A percentile compares a stretch with the other conserved stretches of the same genome.
Conservation (phyloP, 2,329 filamentous ascomycete species). For the Hymenoscyphus albidus region DNA sequence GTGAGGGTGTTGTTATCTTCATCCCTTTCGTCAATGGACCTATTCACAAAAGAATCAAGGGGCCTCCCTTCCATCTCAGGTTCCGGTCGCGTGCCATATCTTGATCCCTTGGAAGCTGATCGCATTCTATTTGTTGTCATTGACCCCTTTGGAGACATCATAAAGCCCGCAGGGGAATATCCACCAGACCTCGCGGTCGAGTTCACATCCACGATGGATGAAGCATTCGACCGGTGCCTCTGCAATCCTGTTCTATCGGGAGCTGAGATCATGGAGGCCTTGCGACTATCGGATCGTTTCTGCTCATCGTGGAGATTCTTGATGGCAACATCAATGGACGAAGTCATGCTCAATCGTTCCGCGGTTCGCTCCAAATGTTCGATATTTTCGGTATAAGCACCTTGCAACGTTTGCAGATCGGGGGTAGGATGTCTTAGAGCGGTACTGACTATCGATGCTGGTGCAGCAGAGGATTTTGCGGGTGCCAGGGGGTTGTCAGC, state of each 20-base stretch:
- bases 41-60: constrained; percentile 33
- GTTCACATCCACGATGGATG: constrained; percentile 68
- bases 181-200: constrained; percentile 63
- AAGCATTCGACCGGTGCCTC: constrained; percentile 46
- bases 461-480: constrained; percentile 8
- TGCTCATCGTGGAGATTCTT: constrained; percentile 67
- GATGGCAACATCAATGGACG: constrained; percentile 75
- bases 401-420: constrained; percentile 58
- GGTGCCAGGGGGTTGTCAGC: constrained; percentile 13
- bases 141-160: constrained; percentile 64
- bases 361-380: constrained; percentile 72
- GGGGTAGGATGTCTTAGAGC: constrained; percentile 55
- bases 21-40: constrained; percentile 31
- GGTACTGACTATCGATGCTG: constrained; percentile 26
- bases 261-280: constrained; percentile 57
- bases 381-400: constrained; percentile 63
- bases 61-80: constrained; percentile 35
- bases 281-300: constrained; percentile 65
- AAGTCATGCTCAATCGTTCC: constrained; percentile 67
- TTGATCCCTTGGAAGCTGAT: constrained; percentile 52
- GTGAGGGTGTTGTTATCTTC: constrained; percentile 27
- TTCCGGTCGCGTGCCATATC: constrained; percentile 33
- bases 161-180: constrained; percentile 64
- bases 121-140: constrained; percentile 47
- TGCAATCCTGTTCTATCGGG: constrained; percentile 33